These are phyloP conservation scores for Pestalotiopsis sp. DNA, from an alignment of 2,329 filamentous ascomycete species.

Conservation along the genomic window DNA sequence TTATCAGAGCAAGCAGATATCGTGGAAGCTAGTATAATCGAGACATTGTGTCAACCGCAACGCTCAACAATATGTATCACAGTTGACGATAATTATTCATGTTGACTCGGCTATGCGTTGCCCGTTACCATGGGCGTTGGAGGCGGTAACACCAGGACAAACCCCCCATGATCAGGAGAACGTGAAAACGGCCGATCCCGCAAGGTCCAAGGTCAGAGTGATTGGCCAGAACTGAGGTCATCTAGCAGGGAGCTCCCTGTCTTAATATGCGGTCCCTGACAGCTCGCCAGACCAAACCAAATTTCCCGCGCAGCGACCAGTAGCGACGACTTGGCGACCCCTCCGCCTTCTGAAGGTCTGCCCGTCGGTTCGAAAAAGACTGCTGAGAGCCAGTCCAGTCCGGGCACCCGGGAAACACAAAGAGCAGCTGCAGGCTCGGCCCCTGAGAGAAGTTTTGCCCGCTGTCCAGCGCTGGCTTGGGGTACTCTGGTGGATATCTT, in stretches of 20 bases:
- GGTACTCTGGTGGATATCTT: constrained; percentile 10
- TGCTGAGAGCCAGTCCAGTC: not conserved
- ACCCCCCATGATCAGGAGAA: not conserved
- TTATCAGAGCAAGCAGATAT: too few relatives aligned
- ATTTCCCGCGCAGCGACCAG: constrained; percentile 4
- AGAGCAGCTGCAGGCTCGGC: not conserved
- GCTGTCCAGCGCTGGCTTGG: not conserved
- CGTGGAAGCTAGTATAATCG: too few relatives aligned
- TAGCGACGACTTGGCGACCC: not conserved
- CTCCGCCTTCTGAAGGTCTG: not conserved
- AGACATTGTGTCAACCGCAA: too few relatives aligned
- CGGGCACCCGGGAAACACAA: not conserved
- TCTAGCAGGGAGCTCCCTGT: constrained; percentile 1
- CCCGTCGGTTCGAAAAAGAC: not conserved
- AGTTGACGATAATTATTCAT: not conserved
- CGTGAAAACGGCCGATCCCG: not conserved
- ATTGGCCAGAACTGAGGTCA: not conserved
- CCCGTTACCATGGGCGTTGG: not conserved
- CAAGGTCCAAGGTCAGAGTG: not conserved
- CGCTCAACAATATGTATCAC: not conserved
- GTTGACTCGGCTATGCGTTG: not conserved
- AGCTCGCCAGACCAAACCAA: constrained; percentile 6
- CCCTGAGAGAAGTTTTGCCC: constrained; percentile 2
- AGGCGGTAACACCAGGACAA: not conserved
- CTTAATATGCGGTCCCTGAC: constrained; percentile 7